A percentile compares a stretch with the other conserved stretches of the same genome.
These are phyloP conservation scores for Hippophae rhamnoides DNA, from an alignment of 306 rosid species.

Conservation along the genomic window DNA sequence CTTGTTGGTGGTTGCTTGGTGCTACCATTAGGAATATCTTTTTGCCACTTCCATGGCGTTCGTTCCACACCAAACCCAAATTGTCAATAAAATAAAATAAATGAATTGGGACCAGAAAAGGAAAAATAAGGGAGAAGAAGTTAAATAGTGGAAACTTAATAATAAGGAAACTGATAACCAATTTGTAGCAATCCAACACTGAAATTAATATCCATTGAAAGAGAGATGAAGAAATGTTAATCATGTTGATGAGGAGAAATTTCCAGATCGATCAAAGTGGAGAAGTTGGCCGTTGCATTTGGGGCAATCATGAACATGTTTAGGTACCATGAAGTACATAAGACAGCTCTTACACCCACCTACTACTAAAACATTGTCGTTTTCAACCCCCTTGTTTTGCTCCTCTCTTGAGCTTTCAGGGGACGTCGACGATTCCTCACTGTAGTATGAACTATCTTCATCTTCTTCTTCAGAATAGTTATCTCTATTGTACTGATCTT, in stretches of 20 bases:
- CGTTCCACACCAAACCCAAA: slow-evolving; percentile 11
- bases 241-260: slow-evolving; percentile 38
- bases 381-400: slow-evolving; percentile 1
- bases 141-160: neutral
- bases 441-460: slow-evolving; percentile 61
- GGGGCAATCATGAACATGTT: slow-evolving; percentile 75
- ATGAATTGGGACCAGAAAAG: neutral
- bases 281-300: slow-evolving; percentile 83
- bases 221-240: neutral
- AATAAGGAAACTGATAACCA: neutral
- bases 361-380: slow-evolving; percentile 68
- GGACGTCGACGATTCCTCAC: slow-evolving; percentile 69
- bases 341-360: slow-evolving; percentile 92
- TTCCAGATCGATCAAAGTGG: slow-evolving; percentile 82
- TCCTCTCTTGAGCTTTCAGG: neutral
- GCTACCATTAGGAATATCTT: slow-evolving; percentile 6
- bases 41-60: slow-evolving; percentile 25
- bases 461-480: slow-evolving; percentile 44
- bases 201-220: neutral
- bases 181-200: slow-evolving; percentile 11
- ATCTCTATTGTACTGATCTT: slow-evolving; percentile 25
- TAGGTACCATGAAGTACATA: slow-evolving; percentile 97
- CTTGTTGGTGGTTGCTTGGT: slow-evolving; percentile 19
- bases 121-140: neutral
- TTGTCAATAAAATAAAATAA: neutral